Evolutionary conservation across 2,329 filamentous ascomycete species (phyloP).

Genomic region (Penicillium frequentans): DNA sequence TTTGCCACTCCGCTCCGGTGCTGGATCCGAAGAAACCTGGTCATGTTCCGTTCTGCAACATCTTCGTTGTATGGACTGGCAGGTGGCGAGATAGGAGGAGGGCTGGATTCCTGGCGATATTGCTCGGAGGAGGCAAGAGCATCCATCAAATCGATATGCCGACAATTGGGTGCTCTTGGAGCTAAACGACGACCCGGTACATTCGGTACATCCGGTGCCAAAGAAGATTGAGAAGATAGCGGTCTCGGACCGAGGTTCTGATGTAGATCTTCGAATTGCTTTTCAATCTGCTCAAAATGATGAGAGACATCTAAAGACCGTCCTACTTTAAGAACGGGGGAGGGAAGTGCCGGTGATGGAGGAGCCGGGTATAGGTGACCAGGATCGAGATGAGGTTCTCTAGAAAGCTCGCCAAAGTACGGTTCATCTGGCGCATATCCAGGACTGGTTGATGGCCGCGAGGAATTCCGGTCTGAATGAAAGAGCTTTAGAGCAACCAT

Average conservation of each 20-base stretch:
- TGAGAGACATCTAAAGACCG: slow-evolving; percentile 27
- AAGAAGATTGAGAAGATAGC: slow-evolving; percentile 26
- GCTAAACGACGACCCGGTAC: slow-evolving; percentile 19
- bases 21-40: slow-evolving; percentile 30
- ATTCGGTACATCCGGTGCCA: slow-evolving; percentile 24
- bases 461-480: slow-evolving; percentile 23
- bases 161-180: slow-evolving; percentile 24
- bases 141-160: slow-evolving; percentile 44
- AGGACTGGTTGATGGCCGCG: slow-evolving; percentile 13
- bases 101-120: slow-evolving; percentile 22
- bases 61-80: slow-evolving; percentile 44
- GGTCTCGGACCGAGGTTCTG: slow-evolving; percentile 33
- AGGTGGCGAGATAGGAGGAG: slow-evolving; percentile 28
- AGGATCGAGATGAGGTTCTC: slow-evolving; percentile 7
- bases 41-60: slow-evolving; percentile 45
- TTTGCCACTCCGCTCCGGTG: slow-evolving; percentile 27
- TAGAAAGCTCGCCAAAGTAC: slow-evolving; percentile 11
- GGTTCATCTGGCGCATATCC: slow-evolving; percentile 9
- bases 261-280: slow-evolving; percentile 41
- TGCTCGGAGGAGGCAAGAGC: slow-evolving; percentile 38
- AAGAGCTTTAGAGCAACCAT: slow-evolving; percentile 41
- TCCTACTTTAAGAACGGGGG: slow-evolving; percentile 15
- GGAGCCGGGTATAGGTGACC: slow-evolving; percentile 5
- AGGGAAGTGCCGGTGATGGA: slow-evolving; percentile 12
- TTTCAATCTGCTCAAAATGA: slow-evolving; percentile 40